Conservation (phyloP, 768 basidiomycete genomes). For the Hygrocybe punicea region DNA sequence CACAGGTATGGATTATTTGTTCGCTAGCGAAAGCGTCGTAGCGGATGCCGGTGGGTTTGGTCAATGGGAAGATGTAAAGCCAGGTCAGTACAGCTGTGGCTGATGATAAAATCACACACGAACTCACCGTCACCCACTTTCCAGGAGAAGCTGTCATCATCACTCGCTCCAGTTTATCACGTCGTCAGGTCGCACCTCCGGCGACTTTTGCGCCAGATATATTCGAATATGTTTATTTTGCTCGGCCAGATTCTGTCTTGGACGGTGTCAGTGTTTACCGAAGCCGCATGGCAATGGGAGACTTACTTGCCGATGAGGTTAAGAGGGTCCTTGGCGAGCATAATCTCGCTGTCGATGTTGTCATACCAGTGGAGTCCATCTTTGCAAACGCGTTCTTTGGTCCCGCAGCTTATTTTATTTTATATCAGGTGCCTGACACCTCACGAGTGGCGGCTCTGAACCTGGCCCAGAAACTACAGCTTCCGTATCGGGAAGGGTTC, state of each 20-base stretch:
- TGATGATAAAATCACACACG: neutral
- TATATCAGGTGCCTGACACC: slow-evolving; percentile 82
- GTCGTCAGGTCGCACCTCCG: slow-evolving; percentile 67
- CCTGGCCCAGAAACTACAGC: slow-evolving; percentile 79
- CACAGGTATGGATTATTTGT: slow-evolving; percentile 76
- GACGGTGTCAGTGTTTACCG: slow-evolving; percentile 97
- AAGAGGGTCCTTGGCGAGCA: slow-evolving; percentile 63
- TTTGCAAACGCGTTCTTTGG: slow-evolving; percentile 5
- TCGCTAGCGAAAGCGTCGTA: slow-evolving; percentile 94
- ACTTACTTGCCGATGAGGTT: slow-evolving; percentile 87
- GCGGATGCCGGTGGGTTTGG: slow-evolving; percentile 89
- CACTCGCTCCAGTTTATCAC: slow-evolving; percentile 72
- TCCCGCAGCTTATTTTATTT: neutral
- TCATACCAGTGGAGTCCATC: slow-evolving; percentile 71
- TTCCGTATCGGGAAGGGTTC: slow-evolving; percentile 97
- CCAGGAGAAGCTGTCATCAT: slow-evolving; percentile 94
- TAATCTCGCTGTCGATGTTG: slow-evolving; percentile 82
- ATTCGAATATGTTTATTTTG: slow-evolving; percentile 98
- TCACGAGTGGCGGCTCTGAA: slow-evolving; percentile 95
- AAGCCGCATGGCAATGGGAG: slow-evolving; percentile 99
- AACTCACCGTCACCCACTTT: slow-evolving; percentile 4
- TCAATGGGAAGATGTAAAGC: slow-evolving; percentile 91
- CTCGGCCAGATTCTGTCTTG: slow-evolving; percentile 94
- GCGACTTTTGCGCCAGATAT: slow-evolving; percentile 93
- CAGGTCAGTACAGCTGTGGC: slow-evolving; percentile 50